Evolutionary conservation across 139 green algal species (phyloP).

Genomic region (Protoeuglena noctilucae): DNA sequence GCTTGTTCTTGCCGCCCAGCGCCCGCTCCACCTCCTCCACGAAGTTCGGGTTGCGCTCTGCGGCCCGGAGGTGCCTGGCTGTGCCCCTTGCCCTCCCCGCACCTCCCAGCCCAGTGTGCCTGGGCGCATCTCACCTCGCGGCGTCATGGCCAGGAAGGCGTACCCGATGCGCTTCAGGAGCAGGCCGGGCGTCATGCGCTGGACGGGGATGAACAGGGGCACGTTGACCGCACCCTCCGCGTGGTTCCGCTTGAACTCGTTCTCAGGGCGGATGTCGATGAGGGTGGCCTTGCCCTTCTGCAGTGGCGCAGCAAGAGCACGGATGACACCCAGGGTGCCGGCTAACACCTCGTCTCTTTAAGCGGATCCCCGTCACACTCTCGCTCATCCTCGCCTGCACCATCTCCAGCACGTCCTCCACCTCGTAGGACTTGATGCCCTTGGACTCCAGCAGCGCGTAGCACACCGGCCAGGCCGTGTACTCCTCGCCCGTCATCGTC

Average conservation of each 20-base stretch:
- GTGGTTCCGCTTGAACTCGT: neutral
- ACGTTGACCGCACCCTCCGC: slow-evolving; percentile 1
- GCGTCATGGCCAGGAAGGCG: neutral
- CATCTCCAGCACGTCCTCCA: too few species aligned
- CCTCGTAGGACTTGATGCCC: too few species aligned
- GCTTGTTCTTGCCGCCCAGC: too few species aligned
- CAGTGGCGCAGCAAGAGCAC: too few species aligned
- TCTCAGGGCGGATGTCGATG: neutral
- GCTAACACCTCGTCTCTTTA: too few species aligned
- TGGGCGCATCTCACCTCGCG: too few species aligned
- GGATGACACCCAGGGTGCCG: too few species aligned
- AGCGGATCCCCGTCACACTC: too few species aligned
- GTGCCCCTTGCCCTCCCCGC: too few species aligned
- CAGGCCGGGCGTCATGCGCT: neutral
- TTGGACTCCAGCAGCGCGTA: neutral
- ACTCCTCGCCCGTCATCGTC: neutral
- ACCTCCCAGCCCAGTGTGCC: too few species aligned
- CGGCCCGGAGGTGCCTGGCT: too few species aligned
- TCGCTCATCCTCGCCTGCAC: too few species aligned
- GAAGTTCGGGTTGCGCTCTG: neutral
- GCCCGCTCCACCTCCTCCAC: neutral
- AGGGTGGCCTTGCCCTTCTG: neutral
- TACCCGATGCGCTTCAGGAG: neutral
- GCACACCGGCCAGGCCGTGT: neutral
- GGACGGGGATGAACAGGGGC: neutral